phyloP scores from a whole-genome alignment of 2,329 filamentous ascomycete genomes.

The Magnaporthiopsis incrustans region DNA sequence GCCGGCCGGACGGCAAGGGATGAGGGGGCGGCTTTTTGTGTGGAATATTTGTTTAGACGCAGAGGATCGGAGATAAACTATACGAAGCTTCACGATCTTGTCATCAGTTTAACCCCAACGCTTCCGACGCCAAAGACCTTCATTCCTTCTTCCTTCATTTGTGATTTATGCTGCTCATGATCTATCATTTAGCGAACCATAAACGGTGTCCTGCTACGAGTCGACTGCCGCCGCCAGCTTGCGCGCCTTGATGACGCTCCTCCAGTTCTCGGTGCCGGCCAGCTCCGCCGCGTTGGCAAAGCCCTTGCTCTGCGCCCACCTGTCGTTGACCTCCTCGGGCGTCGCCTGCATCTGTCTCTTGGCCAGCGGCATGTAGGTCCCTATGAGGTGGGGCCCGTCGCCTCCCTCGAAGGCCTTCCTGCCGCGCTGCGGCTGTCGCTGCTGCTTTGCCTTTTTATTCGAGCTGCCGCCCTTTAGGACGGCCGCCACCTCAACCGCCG shows the following conservation, averaged over 20 bases:
- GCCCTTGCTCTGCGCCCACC: slow-evolving; percentile 54
- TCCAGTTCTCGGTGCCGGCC: slow-evolving; percentile 28
- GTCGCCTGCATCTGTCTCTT: slow-evolving; percentile 39
- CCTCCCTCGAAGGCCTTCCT: slow-evolving; percentile 47
- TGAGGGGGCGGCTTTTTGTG: background rate
- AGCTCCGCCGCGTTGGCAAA: slow-evolving; percentile 44
- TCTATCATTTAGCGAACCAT: slow-evolving; percentile 16
- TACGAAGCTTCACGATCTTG: too few relatives aligned
- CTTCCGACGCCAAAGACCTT: background rate
- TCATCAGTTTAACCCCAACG: background rate
- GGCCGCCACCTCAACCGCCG: slow-evolving; percentile 30
- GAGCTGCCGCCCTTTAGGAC: slow-evolving; percentile 22
- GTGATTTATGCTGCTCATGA: slow-evolving; percentile 4
- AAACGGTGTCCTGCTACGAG: too few relatives aligned
- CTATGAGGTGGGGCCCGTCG: slow-evolving; percentile 39
- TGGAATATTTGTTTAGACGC: too few relatives aligned
- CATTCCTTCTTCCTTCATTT: background rate
- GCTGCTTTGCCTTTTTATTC: slow-evolving; percentile 13
- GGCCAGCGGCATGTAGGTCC: slow-evolving; percentile 48
- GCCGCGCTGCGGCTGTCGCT: slow-evolving; percentile 10
- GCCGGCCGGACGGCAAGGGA: background rate
- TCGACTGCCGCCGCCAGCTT: slow-evolving; percentile 12
- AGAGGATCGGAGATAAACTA: too few relatives aligned
- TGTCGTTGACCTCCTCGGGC: slow-evolving; percentile 50
- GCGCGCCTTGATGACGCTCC: slow-evolving; percentile 20